Base-by-base conservation (phyloP, 2,329 filamentous ascomycete genomes). In the Chrysoporthe cubensis region DNA sequence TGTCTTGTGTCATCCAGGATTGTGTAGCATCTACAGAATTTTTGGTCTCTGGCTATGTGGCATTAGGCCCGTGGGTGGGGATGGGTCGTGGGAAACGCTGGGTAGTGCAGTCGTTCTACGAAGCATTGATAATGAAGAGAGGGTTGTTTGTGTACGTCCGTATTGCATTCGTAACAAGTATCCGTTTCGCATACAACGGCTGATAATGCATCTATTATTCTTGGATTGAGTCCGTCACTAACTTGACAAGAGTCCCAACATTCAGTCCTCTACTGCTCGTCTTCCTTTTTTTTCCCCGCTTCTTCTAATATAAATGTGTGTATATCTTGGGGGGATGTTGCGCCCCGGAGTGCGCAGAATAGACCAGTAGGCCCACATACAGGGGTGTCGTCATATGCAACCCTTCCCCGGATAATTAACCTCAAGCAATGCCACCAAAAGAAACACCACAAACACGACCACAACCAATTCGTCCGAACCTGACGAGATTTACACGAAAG, bases 91-190 rank as follows among this genome's bases (percentile, higher is more conserved):
- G 16, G 26, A 52, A 40, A 46, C 18, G 52, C 40, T 26, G 43
- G 16, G n/a, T 64, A 14, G 8, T 43, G 13, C n/a, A 64, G 21
- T 18, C 50, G 11, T 54, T 37, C 44, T 26, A 48, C 48, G 62
- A 54, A 65, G 62, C 21, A 67, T 65, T 56, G 56, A 48, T 65
- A 60, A 65, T 43, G 56, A 57, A 44, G 57, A 44, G 44, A 32
- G 13, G 32, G 13, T 32, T 16, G 2, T 14, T 44, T 32, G 2
- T 26, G n/a, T 32, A 43, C 26, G 26, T 26, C 26, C 26, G 26
- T 26, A 26, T 26, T 43, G n/a, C 37, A 44, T 18, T 60, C 1
- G 13, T n/a, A n/a, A 40, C 7, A 57, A 16, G 7, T 32, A 9
- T 4, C 26, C 26, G 11, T 32, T 52, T 32, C 2, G 13, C n/a